Evolutionary conservation across 192 early-diverging fungal genomes (phyloP).

Genomic region (Coemansia sp.): DNA sequence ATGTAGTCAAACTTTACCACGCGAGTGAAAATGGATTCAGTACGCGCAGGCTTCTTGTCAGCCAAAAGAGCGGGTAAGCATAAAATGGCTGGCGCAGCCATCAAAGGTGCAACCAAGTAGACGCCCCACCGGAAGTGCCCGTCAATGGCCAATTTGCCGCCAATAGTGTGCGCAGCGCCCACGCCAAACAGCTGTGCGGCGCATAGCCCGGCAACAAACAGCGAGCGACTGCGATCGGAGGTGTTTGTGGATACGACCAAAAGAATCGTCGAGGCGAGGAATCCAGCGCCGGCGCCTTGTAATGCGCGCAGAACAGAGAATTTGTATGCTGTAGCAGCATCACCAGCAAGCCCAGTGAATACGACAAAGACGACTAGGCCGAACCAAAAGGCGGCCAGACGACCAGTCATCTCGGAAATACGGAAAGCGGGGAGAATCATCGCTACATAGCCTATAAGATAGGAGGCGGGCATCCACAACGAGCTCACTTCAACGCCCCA

Average conservation of each 20-base stretch:
- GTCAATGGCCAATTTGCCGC: constrained; percentile 43
- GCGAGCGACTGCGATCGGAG: constrained; percentile 38
- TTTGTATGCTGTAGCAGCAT: constrained; percentile 22
- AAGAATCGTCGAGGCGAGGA: constrained; percentile 27
- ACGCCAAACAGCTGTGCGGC: constrained; percentile 49
- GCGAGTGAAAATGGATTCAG: constrained; percentile 27
- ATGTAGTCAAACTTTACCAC: constrained; percentile 36
- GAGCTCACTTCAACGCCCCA: constrained; percentile 53
- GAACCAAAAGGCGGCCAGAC: constrained; percentile 37
- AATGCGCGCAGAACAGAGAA: constrained; percentile 48
- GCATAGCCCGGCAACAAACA: constrained; percentile 33
- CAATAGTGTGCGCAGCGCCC: constrained; percentile 46
- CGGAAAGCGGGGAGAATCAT: constrained; percentile 41
- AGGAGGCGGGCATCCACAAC: constrained; percentile 54
- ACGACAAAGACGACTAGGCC: constrained; percentile 38
- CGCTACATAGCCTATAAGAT: constrained; percentile 50
- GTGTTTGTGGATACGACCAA: constrained; percentile 28
- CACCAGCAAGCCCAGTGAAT: constrained; percentile 37
- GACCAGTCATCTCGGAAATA: constrained; percentile 34
- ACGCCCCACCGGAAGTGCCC: constrained; percentile 44
- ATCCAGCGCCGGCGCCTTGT: constrained; percentile 48
- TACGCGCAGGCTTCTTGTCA: constrained; percentile 19
- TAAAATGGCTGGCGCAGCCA: constrained; percentile 33
- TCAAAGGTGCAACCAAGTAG: constrained; percentile 48
- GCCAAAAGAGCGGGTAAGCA: constrained; percentile 43